phyloP scores from a whole-genome alignment of 768 basidiomycete genomes.

The Agrocybe chaxingu region DNA sequence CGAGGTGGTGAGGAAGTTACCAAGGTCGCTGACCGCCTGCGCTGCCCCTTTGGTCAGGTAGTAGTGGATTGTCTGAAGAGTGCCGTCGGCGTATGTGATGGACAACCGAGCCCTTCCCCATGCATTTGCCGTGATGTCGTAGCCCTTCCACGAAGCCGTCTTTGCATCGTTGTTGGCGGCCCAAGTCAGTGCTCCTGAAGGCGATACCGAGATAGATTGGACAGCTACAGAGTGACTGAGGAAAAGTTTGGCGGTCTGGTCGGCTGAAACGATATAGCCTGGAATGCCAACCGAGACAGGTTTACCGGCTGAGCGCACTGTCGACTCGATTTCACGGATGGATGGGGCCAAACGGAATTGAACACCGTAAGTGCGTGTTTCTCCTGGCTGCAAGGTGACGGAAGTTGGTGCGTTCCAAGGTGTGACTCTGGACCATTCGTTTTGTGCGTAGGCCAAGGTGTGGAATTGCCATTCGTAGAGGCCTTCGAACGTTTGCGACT shows the following conservation, averaged over 20 bases:
- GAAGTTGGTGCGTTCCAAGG: constrained; percentile 57
- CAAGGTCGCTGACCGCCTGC: constrained; percentile 42
- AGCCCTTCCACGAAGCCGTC: constrained; percentile 42
- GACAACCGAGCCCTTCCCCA: constrained; percentile 51
- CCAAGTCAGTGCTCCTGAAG: constrained; percentile 46
- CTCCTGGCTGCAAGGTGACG: constrained; percentile 39
- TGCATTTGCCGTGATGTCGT: constrained; percentile 37
- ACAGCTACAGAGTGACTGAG: constrained; percentile 41
- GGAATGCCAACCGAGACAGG: constrained; percentile 53
- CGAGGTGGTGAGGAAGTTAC: constrained; percentile 49
- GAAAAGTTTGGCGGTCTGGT: constrained; percentile 50
- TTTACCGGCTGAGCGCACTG: constrained; percentile 34
- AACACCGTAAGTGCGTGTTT: constrained; percentile 51
- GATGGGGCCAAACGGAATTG: constrained; percentile 48
- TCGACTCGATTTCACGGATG: constrained; percentile 46
- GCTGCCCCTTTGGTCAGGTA: constrained; percentile 46
- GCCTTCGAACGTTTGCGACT: constrained; percentile 59
- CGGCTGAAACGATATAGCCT: constrained; percentile 48
- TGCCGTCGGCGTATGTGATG: constrained; percentile 48
- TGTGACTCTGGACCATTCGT: constrained; percentile 48
- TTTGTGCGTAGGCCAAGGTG: constrained; percentile 51
- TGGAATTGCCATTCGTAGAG: constrained; percentile 62
- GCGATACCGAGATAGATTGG: constrained; percentile 39
- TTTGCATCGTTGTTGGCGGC: constrained; percentile 38
- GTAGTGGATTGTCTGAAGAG: constrained; percentile 51